A percentile compares a stretch with the other conserved stretches of the same genome.
Conservation (phyloP, 2,329 filamentous ascomycete genomes). For the Alternaria novae-zelandiae region DNA sequence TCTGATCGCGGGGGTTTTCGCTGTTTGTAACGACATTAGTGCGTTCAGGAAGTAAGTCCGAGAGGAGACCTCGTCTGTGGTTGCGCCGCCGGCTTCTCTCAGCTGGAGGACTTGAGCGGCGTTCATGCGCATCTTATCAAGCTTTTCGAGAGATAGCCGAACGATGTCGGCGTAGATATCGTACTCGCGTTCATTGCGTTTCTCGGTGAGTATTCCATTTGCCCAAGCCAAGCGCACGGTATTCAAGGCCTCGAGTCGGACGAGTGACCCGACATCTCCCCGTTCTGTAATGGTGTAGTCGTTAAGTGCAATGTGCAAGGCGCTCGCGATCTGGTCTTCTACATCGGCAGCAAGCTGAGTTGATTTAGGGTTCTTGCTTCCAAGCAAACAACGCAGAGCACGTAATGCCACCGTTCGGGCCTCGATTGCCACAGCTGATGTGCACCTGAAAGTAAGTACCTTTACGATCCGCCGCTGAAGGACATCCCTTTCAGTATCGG, state of each 20-base stretch:
- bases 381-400: constrained; percentile 47
- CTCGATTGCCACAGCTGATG: constrained; percentile 49
- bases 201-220: constrained; percentile 20
- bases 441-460: constrained; percentile 47
- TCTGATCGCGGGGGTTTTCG: constrained; percentile 15
- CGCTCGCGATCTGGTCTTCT: constrained; percentile 33
- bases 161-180: constrained; percentile 55
- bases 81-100: constrained; percentile 2
- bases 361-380: constrained; percentile 6
- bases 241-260: constrained; percentile 78
- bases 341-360: constrained; percentile 16
- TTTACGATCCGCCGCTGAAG: constrained; percentile 39
- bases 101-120: constrained; percentile 33
- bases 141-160: constrained; percentile 82
- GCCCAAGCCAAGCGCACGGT: constrained; percentile 61
- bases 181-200: constrained; percentile 17
- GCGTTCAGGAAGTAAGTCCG: constrained; percentile 64
- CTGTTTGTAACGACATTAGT: constrained; percentile 44
- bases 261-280: constrained; percentile 88
- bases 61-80: constrained; percentile 60
- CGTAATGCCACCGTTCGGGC: constrained; percentile 53
- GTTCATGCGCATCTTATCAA: constrained; percentile 76
- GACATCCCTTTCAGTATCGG: not conserved
- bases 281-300: constrained; percentile 91
- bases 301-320: constrained; percentile 63